These are phyloP conservation scores for Isatis tinctoria DNA, from an alignment of 345 rosid genomes.

Conservation along the genomic window DNA sequence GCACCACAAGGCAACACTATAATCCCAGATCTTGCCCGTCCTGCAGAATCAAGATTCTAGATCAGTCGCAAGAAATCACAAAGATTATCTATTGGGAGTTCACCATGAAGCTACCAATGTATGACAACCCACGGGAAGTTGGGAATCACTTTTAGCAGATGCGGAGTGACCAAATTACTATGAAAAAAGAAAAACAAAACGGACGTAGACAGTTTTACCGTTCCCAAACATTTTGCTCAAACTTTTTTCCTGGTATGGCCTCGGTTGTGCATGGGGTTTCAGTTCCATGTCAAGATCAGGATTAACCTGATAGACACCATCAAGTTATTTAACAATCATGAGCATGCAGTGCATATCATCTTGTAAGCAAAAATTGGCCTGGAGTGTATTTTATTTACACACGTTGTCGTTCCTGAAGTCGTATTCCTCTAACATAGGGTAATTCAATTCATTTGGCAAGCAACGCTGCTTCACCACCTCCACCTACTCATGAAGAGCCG, in stretches of 20 bases:
- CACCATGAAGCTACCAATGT: background rate
- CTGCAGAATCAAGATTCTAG: slow-evolving; percentile 38
- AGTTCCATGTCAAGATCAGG: slow-evolving; percentile 93
- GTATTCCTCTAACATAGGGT: slow-evolving; percentile 99
- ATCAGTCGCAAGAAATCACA: slow-evolving; percentile 1
- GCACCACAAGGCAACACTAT: slow-evolving; percentile 99
- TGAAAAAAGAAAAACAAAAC: background rate
- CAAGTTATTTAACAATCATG: slow-evolving; percentile 8
- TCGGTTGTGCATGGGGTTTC: slow-evolving; percentile 92
- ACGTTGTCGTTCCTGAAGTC: slow-evolving; percentile 93
- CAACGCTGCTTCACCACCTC: slow-evolving; percentile 97
- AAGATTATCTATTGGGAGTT: background rate
- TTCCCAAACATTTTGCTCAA: slow-evolving; percentile 99
- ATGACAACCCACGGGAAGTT: background rate
- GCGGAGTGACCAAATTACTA: background rate
- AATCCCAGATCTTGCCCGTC: slow-evolving; percentile 97
- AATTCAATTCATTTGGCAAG: slow-evolving; percentile 94
- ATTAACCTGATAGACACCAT: slow-evolving; percentile 54
- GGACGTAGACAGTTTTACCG: slow-evolving; percentile 38
- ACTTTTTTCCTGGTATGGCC: slow-evolving; percentile 96
- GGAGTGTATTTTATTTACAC: slow-evolving; percentile 25
- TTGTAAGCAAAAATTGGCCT: background rate
- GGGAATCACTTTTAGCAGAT: background rate
- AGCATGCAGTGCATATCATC: background rate
- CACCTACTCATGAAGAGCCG: slow-evolving; percentile 52